phyloP scores from a whole-genome alignment of 2,329 filamentous ascomycete genomes.

The Fusarium acutatum region DNA sequence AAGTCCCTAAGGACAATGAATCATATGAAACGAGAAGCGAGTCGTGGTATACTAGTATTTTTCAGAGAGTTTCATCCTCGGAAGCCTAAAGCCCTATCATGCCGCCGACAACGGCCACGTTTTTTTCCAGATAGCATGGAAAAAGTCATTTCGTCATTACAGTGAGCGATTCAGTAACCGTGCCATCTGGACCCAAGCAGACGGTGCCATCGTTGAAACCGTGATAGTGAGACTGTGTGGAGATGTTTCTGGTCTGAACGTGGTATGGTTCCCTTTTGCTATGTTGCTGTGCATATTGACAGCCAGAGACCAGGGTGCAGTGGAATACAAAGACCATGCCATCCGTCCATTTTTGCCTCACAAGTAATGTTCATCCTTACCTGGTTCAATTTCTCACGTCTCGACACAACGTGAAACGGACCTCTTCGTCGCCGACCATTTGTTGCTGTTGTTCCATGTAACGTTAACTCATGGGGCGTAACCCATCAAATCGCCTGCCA shows the following conservation, averaged over 20 bases:
- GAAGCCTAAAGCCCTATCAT: slow-evolving; percentile 21
- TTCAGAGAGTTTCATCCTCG: not conserved
- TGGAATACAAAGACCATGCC: slow-evolving; percentile 32
- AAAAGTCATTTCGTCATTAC: slow-evolving; percentile 28
- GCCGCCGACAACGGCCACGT: slow-evolving; percentile 31
- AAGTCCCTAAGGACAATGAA: slow-evolving; percentile 19
- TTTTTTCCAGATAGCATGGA: slow-evolving; percentile 27
- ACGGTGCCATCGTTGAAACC: slow-evolving; percentile 34
- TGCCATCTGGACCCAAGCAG: slow-evolving; percentile 2
- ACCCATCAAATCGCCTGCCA: slow-evolving; percentile 19
- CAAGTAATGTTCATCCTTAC: slow-evolving; percentile 31
- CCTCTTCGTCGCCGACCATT: slow-evolving; percentile 1
- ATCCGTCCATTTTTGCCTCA: slow-evolving; percentile 27
- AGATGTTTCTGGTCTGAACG: slow-evolving; percentile 1
- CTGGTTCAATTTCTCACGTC: slow-evolving; percentile 19
- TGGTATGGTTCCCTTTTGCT: slow-evolving; percentile 26
- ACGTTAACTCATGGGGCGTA: slow-evolving; percentile 39
- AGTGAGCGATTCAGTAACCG: slow-evolving; percentile 11
- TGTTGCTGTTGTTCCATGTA: slow-evolving; percentile 36
- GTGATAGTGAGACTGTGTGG: slow-evolving; percentile 24
- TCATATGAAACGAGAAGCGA: slow-evolving; percentile 3
- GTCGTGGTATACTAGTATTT: slow-evolving; percentile 33
- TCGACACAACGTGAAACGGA: slow-evolving; percentile 32
- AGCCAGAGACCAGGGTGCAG: slow-evolving; percentile 15
- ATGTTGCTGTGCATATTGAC: slow-evolving; percentile 28